Conservation (phyloP, 2,329 filamentous ascomycete genomes). For the Alternaria gansuensis region DNA sequence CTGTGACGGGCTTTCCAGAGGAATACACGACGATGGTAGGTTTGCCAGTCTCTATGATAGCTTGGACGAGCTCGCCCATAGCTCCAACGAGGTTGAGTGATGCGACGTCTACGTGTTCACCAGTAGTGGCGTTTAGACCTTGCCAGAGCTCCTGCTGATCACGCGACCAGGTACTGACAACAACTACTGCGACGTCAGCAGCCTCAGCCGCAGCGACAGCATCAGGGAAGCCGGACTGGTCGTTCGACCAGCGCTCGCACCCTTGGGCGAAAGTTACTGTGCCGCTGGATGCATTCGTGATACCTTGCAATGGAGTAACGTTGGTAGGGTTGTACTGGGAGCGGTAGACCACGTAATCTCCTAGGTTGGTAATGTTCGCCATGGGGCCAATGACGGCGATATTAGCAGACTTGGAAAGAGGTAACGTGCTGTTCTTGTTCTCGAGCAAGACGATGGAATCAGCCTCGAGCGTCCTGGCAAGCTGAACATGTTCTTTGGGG, state of each 20-base stretch:
- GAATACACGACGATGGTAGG: constrained; percentile 74
- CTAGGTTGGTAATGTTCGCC: constrained; percentile 67
- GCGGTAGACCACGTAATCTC: constrained; percentile 75
- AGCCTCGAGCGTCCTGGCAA: constrained; percentile 71
- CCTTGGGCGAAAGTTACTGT: constrained; percentile 73
- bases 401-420: constrained; percentile 71
- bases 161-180: constrained; percentile 78
- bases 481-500: constrained; percentile 64
- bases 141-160: constrained; percentile 77
- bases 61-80: constrained; percentile 71
- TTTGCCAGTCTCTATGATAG: constrained; percentile 72
- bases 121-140: constrained; percentile 76
- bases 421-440: constrained; percentile 71
- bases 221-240: constrained; percentile 72
- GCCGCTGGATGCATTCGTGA: constrained; percentile 66
- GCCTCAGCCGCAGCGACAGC: constrained; percentile 71
- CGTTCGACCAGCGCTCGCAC: constrained; percentile 75
- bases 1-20: constrained; percentile 76
- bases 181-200: constrained; percentile 75
- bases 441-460: constrained; percentile 78
- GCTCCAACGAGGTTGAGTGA: constrained; percentile 73
- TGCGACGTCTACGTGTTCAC: constrained; percentile 74
- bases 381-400: constrained; percentile 79
- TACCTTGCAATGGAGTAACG: constrained; percentile 74
- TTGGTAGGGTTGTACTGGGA: constrained; percentile 67